Base-by-base conservation (phyloP, 768 basidiomycete species). In the Lentinula sp. region DNA sequence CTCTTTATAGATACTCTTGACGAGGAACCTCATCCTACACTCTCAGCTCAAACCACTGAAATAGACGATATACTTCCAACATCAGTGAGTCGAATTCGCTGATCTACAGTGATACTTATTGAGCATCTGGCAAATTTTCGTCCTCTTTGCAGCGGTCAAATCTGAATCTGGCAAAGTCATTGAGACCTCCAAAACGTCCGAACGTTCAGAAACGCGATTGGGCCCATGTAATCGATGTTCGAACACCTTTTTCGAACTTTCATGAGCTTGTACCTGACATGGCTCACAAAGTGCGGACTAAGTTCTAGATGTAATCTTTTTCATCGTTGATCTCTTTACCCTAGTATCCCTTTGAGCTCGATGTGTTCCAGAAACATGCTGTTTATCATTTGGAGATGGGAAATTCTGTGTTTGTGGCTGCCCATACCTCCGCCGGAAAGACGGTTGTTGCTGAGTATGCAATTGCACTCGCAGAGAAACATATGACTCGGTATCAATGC, bases 391-490 rank as follows among this genome's bases (percentile, higher is more conserved):
- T 99, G 16, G 97, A 99, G 72, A 86, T 91, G 79, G 97, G 95
- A 8, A 93, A 99, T 66, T 96, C 94, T 12, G 96, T 99, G 16
- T 99, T 99, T 71, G 95, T 99, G n/a, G 97, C 97, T 13, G 97
- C 97, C 5, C 97, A 99, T 74, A 99, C 97, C 3, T 95, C 93
- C n/a, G 97, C 97, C 15, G 97, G 97, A 37, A 99, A 99, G 75
- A 99, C 97, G 1, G 97, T 98, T 16, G 97, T 99, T 7, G 97
- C 97, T 0, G 97, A 99, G 70, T 99, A 98, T 72, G 97, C 97
- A 1, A 98, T 99, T 66, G 92, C 95, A 4, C 80, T 99, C 8
- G 96, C 97, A 4, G 91, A 88, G 65, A 95, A 95, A 69, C 97
- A 99, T 75, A 97, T 99, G 95, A 99, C 97, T n/a, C 83, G 94